Base-by-base conservation (phyloP, 441 rosid species). In the Croton setiger region DNA sequence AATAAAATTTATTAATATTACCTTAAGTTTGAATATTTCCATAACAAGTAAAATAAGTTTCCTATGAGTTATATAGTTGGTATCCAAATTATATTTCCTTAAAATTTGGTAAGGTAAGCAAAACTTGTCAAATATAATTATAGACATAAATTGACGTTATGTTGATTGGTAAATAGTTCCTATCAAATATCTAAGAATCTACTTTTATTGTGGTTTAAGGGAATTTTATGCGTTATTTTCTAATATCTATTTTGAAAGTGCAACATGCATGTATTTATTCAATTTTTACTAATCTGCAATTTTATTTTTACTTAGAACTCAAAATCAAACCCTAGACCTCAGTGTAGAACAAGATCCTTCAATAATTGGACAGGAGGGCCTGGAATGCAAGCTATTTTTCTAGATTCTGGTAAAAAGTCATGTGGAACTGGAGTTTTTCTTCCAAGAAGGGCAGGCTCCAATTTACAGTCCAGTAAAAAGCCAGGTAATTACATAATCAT, bases 351-450 rank as follows among this genome's bases (percentile, higher is more conserved):
- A 72, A 81, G 67, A 63, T 47, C 72, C 31, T 68, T 72, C 23
- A 65, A n/a, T 33, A 79, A 69, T 44, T 70, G 85, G 85, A 77
- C 66, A 65, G 80, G 85, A 74, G 97, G 88, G 11, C 79, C 77
- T 0, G 91, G 93, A 47, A 94, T 87, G 96, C 96, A 87, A 80
- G 97, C 97, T 11, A 64, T 92, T 57, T 92, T 94, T 74, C 73
- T 92, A 49, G 94, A 83, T 58, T 81, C 94, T 0, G 87, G 90
- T 17, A 67, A 81, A 15, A 81, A 73, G 67, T 70, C 94, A 45
- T 63, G 85, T n/a, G 98, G 99, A 6, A 94, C 99, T 21, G 99
- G 98, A 44, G 98, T 94, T 58, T 94, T 92, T 71, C 86, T 92
- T 59, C 99, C 99, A 2, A 82, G 67, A 27, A 76, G 75, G 44